Conservation (phyloP, 805 yeast species). For the Cyberlindnera saturnus region DNA sequence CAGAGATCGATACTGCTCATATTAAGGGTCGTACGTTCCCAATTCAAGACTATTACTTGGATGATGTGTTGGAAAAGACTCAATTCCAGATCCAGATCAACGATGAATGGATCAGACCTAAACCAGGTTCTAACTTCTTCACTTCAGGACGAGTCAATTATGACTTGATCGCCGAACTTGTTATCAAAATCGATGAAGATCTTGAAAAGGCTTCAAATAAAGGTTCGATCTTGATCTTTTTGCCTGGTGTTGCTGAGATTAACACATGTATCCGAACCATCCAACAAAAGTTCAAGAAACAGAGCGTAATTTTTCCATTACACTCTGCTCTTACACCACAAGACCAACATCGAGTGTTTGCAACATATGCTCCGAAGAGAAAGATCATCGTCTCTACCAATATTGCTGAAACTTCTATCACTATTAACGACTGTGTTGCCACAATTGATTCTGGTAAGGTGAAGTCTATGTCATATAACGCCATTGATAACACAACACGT, state of each 20-base stretch:
- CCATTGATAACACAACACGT: conserved; percentile 59
- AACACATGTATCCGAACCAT: conserved; percentile 48
- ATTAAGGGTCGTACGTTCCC: conserved; percentile 95
- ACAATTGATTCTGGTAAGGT: conserved; percentile 87
- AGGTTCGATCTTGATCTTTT: conserved; percentile 79
- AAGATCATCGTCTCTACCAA: conserved; percentile 88
- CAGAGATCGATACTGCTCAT: conserved; percentile 58
- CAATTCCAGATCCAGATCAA: conserved; percentile 46
- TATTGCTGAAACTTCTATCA: conserved; percentile 95
- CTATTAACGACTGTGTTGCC: conserved; percentile 91
- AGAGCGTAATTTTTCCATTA: conserved; percentile 55
- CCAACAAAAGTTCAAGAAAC: conserved; percentile 21
- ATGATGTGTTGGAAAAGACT: conserved; percentile 50
- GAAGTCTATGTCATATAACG: conserved; percentile 68
- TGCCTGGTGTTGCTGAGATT: conserved; percentile 91
- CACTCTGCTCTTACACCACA: conserved; percentile 83
- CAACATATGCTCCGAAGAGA: conserved; percentile 48
- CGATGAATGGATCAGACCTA: conserved; percentile 45
- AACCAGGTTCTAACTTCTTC: conserved; percentile 61
- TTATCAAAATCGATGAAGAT: conserved; percentile 44
- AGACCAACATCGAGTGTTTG: conserved; percentile 78
- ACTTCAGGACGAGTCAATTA: conserved; percentile 66
- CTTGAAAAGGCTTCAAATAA: conserved; percentile 34
- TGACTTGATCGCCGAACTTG: conserved; percentile 57
- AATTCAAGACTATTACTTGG: conserved; percentile 69